Percentiles rank a stretch among this genome's conserved stretches.
phyloP scores from a whole-genome alignment of 768 basidiomycete genomes.

The Hirschioporus abietinus region DNA sequence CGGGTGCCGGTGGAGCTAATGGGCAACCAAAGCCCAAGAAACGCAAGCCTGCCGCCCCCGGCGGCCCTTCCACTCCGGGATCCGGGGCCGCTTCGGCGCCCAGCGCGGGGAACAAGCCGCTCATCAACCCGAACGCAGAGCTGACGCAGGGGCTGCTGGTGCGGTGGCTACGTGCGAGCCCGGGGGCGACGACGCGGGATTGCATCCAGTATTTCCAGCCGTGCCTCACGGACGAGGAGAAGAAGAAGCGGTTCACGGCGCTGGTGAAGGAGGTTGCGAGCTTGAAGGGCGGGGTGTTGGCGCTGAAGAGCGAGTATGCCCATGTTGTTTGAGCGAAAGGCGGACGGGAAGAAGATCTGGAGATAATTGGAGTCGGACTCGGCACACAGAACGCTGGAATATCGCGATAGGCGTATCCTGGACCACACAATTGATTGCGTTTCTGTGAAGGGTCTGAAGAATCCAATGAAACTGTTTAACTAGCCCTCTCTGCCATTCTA shows the following conservation, averaged over 20 bases:
- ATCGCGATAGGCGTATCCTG: too few relatives aligned
- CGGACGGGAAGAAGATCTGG: too few relatives aligned
- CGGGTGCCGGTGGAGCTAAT: conserved; percentile 15
- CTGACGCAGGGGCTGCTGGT: conserved; percentile 62
- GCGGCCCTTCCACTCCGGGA: neutral
- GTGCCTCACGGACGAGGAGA: conserved; percentile 62
- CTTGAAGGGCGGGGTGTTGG: conserved; percentile 60
- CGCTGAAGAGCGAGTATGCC: conserved; percentile 33
- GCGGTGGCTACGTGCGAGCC: conserved; percentile 65
- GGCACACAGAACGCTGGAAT: too few relatives aligned
- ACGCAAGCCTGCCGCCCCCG: conserved; percentile 34
- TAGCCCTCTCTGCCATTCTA: too few relatives aligned
- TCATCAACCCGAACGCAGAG: conserved; percentile 41
- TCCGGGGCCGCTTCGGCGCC: neutral
- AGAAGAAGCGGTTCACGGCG: conserved; percentile 70
- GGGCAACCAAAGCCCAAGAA: conserved; percentile 47
- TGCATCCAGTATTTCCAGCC: conserved; percentile 78
- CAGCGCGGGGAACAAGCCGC: conserved; percentile 10
- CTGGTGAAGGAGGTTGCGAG: conserved; percentile 77
- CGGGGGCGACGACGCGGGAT: conserved; percentile 67
- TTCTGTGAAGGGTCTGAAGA: too few relatives aligned
- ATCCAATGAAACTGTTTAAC: too few relatives aligned
- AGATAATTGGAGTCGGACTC: too few relatives aligned
- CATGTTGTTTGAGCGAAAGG: neutral
- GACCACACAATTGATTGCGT: too few relatives aligned